Base-by-base conservation (phyloP, 352 stramenopile species). In the Phytophthora sojae region DNA sequence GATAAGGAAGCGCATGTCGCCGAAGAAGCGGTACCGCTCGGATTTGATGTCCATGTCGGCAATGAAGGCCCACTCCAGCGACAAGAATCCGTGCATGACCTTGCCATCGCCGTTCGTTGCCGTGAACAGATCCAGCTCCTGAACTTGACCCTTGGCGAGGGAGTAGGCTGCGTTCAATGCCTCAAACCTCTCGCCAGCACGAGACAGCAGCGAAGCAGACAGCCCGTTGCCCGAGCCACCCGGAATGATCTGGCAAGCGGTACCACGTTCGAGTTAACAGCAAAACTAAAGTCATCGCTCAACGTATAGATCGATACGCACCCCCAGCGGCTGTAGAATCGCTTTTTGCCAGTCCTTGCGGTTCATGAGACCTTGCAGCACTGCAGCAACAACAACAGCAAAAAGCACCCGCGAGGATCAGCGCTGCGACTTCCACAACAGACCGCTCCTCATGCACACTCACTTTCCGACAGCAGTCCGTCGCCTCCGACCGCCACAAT, bases 51-150 rank as follows among this genome's bases (percentile, higher is more conserved):
- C 88, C 67, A 95, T 85, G 60, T 94, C 83, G 19, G 86, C 85
- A 56, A 92, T 81, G 44, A 95, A 87, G 14, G 85, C 91, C 90
- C 90, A 97, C 67, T 94, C 85, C n/a, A 96, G 50, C 23, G 85
- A 92, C 59, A 97, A 65, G 65, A 97, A 96, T 25, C 85, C 90
- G 73, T 89, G 88, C 80, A 91, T 81, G 51, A 82, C 52, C 29
- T 91, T 72, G 17, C 80, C 61, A 30, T 82, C 64, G 53, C 69
- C 70, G 59, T 90, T 85, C 15, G 73, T 75, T 23, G 81, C 67
- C 19, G 75, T 84, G 42, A 88, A 80, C 47, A 95, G 67, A 63
- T 96, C 88, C 50, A 96, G 67, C 17, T 91, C 83, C 44, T 90
- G 80, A 2, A 78, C 45, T 19, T 66, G 68, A 23, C 89, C 88